A percentile compares a stretch with the other conserved stretches of the same genome.
phyloP scores from a whole-genome alignment of 768 basidiomycete species.

The Tricholoma furcatifolium region DNA sequence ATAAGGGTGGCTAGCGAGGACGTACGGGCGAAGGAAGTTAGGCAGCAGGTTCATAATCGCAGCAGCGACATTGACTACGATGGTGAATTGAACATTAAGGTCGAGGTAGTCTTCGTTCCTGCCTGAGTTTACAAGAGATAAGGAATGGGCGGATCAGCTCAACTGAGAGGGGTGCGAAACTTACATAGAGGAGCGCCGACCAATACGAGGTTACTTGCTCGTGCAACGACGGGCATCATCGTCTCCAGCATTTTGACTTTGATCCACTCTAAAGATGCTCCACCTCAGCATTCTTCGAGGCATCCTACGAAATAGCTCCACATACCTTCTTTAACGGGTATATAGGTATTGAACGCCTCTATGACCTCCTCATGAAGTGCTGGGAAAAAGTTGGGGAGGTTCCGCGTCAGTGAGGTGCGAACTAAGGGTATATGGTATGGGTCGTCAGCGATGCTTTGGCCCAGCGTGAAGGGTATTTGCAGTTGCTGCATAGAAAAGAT shows the following conservation, averaged over 20 bases:
- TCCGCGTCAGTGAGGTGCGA: not conserved
- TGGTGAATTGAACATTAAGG: slow-evolving; percentile 31
- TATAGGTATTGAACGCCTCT: not conserved
- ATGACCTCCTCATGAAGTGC: not conserved
- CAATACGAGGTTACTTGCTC: slow-evolving; percentile 31
- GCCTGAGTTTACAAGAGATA: slow-evolving; percentile 13
- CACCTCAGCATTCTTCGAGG: not conserved
- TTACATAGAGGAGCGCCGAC: slow-evolving; percentile 33
- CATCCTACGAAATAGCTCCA: too few relatives aligned
- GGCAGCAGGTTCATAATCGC: slow-evolving; percentile 31
- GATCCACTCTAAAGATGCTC: slow-evolving; percentile 20
- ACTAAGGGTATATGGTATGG: slow-evolving; percentile 1
- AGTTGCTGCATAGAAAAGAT: not conserved
- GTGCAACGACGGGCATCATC: slow-evolving; percentile 28
- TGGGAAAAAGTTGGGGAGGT: not conserved
- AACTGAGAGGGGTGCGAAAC: not conserved
- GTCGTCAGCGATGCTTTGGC: not conserved
- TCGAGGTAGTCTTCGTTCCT: slow-evolving; percentile 25
- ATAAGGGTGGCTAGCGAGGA: not conserved
- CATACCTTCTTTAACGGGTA: not conserved
- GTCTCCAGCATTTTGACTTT: slow-evolving; percentile 18
- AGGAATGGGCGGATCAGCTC: not conserved
- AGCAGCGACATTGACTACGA: slow-evolving; percentile 25
- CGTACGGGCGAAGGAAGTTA: slow-evolving; percentile 32
- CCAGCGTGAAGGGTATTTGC: not conserved